Evolutionary conservation across 805 yeast genomes (phyloP).

Genomic region (Candida easanensis): DNA sequence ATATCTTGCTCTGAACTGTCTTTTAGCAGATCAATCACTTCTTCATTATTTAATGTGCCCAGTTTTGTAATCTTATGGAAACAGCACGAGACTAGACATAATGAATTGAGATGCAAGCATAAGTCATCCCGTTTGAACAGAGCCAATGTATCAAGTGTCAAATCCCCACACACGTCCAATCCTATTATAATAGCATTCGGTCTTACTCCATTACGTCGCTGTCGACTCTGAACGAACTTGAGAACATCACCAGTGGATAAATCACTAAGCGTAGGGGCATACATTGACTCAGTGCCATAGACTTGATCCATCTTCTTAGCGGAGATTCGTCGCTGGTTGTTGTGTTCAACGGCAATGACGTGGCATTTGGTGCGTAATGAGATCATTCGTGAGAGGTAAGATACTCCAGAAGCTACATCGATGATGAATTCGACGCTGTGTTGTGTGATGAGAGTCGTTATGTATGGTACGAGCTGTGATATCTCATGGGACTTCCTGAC

Average conservation of each 20-base stretch:
- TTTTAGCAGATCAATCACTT: neutral
- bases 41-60: neutral
- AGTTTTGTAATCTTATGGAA: constrained; percentile 12
- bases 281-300: neutral
- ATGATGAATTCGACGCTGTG: constrained; percentile 12
- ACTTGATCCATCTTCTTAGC: neutral
- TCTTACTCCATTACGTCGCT: constrained; percentile 1
- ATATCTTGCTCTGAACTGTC: neutral
- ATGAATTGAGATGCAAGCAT: neutral
- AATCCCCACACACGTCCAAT: constrained; percentile 16
- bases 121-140: neutral
- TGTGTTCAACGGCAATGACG: neutral
- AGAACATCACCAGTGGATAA: neutral
- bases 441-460: neutral
- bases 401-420: constrained; percentile 16
- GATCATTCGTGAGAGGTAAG: constrained; percentile 7
- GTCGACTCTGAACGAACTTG: neutral
- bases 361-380: neutral
- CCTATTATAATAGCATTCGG: constrained; percentile 16
- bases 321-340: neutral
- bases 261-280: neutral
- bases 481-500: constrained; percentile 14
- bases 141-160: neutral
- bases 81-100: constrained; percentile 15
- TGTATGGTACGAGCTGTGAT: constrained; percentile 4